Percentiles rank a stretch among this genome's conserved stretches.
These are phyloP conservation scores for Gautieria morchelliformis DNA, from an alignment of 768 basidiomycete species.

Conservation along the genomic window DNA sequence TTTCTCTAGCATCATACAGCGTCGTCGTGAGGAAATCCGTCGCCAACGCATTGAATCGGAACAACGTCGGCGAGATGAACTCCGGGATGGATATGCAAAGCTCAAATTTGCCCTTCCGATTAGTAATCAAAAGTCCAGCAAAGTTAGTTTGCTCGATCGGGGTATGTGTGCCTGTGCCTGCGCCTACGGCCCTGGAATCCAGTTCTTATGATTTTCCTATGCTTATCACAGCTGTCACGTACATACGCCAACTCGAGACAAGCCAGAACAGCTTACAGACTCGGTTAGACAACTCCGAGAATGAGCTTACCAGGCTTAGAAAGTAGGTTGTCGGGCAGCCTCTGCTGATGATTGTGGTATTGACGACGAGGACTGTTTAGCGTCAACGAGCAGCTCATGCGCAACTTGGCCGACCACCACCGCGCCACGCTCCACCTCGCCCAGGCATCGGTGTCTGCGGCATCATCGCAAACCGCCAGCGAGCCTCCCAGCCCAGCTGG, in stretches of 20 bases:
- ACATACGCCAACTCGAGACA: conserved; percentile 81
- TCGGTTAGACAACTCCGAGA: conserved; percentile 68
- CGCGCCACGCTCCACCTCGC: conserved; percentile 51
- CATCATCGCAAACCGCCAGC: neutral
- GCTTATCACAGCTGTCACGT: conserved; percentile 45
- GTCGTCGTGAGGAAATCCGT: conserved; percentile 83
- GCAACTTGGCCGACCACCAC: conserved; percentile 68
- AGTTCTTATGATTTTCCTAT: conserved; percentile 10
- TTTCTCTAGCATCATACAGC: conserved; percentile 14
- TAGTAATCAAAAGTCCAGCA: conserved; percentile 89
- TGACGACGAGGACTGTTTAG: conserved; percentile 19
- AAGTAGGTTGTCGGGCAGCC: conserved; percentile 25
- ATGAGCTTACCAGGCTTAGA: conserved; percentile 72
- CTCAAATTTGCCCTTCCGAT: conserved; percentile 86
- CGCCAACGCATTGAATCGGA: conserved; percentile 91
- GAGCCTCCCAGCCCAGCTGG: conserved; percentile 7
- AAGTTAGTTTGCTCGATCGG: conserved; percentile 82
- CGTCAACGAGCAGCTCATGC: conserved; percentile 85
- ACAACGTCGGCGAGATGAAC: conserved; percentile 86
- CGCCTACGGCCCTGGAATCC: neutral
- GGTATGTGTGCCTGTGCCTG: conserved; percentile 31
- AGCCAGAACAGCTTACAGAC: conserved; percentile 67
- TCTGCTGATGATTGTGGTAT: neutral
- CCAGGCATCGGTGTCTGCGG: conserved; percentile 27
- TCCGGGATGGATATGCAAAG: conserved; percentile 82